Conservation (phyloP, 495 filamentous ascomycete species). For the Neurospora sp. region DNA sequence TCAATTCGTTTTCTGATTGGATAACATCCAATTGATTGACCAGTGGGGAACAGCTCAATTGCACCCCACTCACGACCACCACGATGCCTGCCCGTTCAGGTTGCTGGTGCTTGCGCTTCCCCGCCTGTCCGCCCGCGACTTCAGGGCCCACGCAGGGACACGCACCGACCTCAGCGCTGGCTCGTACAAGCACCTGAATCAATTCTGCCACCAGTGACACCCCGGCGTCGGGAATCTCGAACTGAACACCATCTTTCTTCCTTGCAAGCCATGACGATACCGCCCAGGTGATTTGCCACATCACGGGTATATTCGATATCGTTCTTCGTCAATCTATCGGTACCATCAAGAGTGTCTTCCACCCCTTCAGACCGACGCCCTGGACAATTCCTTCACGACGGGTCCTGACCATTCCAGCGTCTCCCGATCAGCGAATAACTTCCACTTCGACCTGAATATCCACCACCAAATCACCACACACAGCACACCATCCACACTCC, state of each 20-base stretch:
- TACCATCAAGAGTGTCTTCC: neutral
- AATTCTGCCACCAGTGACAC: neutral
- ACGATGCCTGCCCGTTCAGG: neutral
- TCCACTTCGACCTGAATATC: neutral
- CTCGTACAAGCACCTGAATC: neutral
- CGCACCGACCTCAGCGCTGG: neutral
- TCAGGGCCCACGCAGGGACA: neutral
- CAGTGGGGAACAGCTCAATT: neutral
- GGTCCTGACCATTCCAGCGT: neutral
- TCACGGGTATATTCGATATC: neutral
- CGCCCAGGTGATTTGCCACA: neutral
- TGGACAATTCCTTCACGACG: neutral
- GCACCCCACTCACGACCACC: neutral
- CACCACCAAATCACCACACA: neutral
- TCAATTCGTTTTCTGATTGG: neutral
- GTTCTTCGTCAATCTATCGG: neutral
- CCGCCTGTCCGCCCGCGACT: neutral
- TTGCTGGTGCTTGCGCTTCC: neutral
- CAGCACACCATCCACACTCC: neutral
- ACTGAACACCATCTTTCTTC: neutral
- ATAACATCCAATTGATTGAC: neutral
- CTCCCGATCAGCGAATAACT: neutral
- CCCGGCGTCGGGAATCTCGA: neutral
- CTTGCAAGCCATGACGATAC: neutral
- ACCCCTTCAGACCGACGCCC: neutral